A percentile compares a stretch with the other conserved stretches of the same genome.
Conservation (phyloP, 352 stramenopile genomes). For the Pythium aristosporum region DNA sequence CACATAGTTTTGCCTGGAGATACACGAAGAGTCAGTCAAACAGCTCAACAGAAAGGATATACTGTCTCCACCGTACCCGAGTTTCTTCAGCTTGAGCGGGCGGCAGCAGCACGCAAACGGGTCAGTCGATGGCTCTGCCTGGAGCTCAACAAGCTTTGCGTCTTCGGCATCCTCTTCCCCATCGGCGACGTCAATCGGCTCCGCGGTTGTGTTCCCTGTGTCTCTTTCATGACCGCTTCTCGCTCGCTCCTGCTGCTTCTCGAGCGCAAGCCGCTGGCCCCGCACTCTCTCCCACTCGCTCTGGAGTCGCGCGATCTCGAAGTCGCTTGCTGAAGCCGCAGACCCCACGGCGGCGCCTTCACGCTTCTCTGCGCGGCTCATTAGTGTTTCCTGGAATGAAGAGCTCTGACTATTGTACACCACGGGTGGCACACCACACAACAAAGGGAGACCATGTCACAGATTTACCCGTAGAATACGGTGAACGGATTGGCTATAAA, state of each 20-base stretch:
- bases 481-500: too few relatives aligned
- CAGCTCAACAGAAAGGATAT: neutral
- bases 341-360: neutral
- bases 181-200: neutral
- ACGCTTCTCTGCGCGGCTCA: slow-evolving; percentile 1
- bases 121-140: slow-evolving; percentile 35
- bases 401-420: too few relatives aligned
- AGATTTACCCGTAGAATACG: too few relatives aligned
- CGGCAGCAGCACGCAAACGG: slow-evolving; percentile 57
- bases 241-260: slow-evolving; percentile 13
- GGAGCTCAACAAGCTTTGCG: neutral
- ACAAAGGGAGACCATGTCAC: too few relatives aligned
- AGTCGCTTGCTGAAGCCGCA: neutral
- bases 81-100: slow-evolving; percentile 46
- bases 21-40: neutral
- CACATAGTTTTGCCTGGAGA: slow-evolving; percentile 24
- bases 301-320: neutral
- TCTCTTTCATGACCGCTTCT: slow-evolving; percentile 3
- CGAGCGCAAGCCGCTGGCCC: slow-evolving; percentile 18
- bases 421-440: too few relatives aligned
- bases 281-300: slow-evolving; percentile 12
- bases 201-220: too few relatives aligned
- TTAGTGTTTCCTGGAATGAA: neutral
- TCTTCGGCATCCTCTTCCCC: neutral
- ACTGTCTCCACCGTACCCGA: slow-evolving; percentile 32